A percentile compares a stretch with the other conserved stretches of the same genome.
These are phyloP conservation scores for Ustilago esculenta DNA, from an alignment of 1,284 basidiomycete species.

Conservation along the genomic window DNA sequence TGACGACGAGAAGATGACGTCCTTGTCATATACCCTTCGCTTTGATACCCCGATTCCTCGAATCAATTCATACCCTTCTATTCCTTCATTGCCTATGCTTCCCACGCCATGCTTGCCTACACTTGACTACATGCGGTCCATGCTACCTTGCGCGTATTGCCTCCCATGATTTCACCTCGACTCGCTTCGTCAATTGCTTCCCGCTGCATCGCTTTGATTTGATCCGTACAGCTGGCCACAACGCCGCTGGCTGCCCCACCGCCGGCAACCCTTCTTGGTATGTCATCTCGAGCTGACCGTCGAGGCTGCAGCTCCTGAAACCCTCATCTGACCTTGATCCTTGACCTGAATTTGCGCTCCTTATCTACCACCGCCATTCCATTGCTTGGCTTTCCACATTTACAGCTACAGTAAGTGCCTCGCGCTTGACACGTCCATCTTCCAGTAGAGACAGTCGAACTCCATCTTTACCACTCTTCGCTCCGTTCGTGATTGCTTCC, in stretches of 20 bases:
- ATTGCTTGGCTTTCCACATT: not conserved
- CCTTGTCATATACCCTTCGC: slow-evolving; percentile 44
- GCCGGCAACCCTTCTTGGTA: slow-evolving; percentile 62
- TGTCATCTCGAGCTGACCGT: not conserved
- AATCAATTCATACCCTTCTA: slow-evolving; percentile 21
- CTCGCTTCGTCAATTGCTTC: not conserved
- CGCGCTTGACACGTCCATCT: not conserved
- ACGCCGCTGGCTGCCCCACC: slow-evolving; percentile 61
- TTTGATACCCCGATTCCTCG: slow-evolving; percentile 44
- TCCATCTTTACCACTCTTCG: not conserved
- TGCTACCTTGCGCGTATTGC: not conserved
- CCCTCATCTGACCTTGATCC: not conserved
- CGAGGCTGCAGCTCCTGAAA: not conserved
- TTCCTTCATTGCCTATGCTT: not conserved
- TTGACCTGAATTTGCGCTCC: not conserved
- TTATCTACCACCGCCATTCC: not conserved
- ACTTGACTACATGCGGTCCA: slow-evolving; percentile 4
- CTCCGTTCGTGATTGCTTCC: not conserved
- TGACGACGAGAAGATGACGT: slow-evolving; percentile 51
- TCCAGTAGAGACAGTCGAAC: not conserved
- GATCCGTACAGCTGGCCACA: slow-evolving; percentile 57
- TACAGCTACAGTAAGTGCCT: slow-evolving; percentile 36
- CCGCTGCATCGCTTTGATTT: not conserved
- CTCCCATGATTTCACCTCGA: too few species aligned
- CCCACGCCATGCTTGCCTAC: slow-evolving; percentile 3